A percentile compares a stretch with the other conserved stretches of the same genome.
phyloP scores from a whole-genome alignment of 2,329 filamentous ascomycete species.

The Fusarium hainanense region DNA sequence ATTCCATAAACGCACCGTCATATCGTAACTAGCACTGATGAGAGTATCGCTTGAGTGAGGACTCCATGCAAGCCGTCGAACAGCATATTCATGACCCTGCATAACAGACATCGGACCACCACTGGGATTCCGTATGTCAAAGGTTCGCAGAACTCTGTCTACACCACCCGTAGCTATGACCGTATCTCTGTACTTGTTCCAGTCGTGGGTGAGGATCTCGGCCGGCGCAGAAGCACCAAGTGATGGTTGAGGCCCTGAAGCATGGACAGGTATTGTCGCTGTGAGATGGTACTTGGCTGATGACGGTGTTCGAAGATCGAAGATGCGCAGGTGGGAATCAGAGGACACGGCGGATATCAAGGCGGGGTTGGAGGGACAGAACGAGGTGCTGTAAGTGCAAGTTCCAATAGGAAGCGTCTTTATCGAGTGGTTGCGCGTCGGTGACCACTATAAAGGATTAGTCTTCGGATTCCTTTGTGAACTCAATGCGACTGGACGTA shows the following conservation, averaged over 20 bases:
- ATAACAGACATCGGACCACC: constrained; percentile 79
- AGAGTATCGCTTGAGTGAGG: constrained; percentile 92
- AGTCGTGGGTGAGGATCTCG: constrained; percentile 94
- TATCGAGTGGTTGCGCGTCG: constrained; percentile 77
- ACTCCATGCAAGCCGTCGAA: constrained; percentile 88
- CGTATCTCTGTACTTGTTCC: constrained; percentile 95
- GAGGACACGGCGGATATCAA: constrained; percentile 88
- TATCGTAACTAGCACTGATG: constrained; percentile 93
- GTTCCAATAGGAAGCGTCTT: constrained; percentile 89
- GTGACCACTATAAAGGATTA: constrained; percentile 75
- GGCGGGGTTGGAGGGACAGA: constrained; percentile 87
- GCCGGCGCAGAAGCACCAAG: constrained; percentile 66
- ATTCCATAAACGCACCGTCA: constrained; percentile 95
- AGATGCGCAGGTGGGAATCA: constrained; percentile 89
- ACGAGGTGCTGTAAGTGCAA: constrained; percentile 94
- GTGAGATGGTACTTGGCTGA: constrained; percentile 90
- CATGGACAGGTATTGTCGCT: constrained; percentile 84
- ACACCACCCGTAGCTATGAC: constrained; percentile 90
- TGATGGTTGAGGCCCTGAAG: constrained; percentile 62
- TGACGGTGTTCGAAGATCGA: constrained; percentile 88
- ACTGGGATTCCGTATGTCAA: constrained; percentile 83
- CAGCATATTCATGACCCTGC: constrained; percentile 89
- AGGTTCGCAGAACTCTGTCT: constrained; percentile 86
- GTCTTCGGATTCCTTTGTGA: background rate
- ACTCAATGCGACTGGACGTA: constrained; percentile 43